Conservation (phyloP, 768 basidiomycete genomes). For the Phaffia tasmanica region DNA sequence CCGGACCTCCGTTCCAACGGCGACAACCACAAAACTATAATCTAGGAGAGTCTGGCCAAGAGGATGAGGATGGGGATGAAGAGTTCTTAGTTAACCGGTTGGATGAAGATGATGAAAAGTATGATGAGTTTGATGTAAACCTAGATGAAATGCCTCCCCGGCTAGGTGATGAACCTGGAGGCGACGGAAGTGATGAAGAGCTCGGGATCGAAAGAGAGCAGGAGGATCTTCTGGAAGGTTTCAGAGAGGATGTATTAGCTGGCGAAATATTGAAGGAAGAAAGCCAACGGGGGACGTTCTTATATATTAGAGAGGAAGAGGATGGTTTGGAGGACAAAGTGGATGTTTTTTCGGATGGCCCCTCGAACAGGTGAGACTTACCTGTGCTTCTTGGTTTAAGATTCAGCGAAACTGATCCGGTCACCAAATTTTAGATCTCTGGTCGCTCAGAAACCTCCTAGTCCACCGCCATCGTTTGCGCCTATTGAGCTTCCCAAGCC, state of each 20-base stretch:
- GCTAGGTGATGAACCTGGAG: background rate
- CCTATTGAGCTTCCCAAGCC: slow-evolving; percentile 3
- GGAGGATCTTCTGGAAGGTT: slow-evolving; percentile 18
- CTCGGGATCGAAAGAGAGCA: slow-evolving; percentile 17
- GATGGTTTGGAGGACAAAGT: background rate
- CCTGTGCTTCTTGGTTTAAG: too few relatives aligned
- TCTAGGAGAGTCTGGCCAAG: slow-evolving; percentile 9
- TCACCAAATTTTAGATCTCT: background rate
- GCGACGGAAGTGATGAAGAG: slow-evolving; percentile 22
- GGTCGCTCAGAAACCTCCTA: background rate
- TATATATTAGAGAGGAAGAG: background rate
- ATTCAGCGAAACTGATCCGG: too few relatives aligned
- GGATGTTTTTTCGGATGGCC: background rate
- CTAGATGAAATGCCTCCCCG: background rate
- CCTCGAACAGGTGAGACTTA: too few relatives aligned
- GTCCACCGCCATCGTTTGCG: slow-evolving; percentile 3
- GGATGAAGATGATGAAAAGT: slow-evolving; percentile 13
- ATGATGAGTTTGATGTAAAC: slow-evolving; percentile 10
- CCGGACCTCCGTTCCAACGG: background rate
- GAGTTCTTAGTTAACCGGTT: background rate
- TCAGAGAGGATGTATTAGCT: slow-evolving; percentile 8
- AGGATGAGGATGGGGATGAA: slow-evolving; percentile 21
- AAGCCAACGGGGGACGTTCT: background rate
- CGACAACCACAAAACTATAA: background rate
- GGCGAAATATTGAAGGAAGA: background rate